Percentiles rank a stretch among this genome's conserved stretches.
Evolutionary conservation across 2,329 filamentous ascomycete species (phyloP).

Genomic region (Aspergillus sp.): DNA sequence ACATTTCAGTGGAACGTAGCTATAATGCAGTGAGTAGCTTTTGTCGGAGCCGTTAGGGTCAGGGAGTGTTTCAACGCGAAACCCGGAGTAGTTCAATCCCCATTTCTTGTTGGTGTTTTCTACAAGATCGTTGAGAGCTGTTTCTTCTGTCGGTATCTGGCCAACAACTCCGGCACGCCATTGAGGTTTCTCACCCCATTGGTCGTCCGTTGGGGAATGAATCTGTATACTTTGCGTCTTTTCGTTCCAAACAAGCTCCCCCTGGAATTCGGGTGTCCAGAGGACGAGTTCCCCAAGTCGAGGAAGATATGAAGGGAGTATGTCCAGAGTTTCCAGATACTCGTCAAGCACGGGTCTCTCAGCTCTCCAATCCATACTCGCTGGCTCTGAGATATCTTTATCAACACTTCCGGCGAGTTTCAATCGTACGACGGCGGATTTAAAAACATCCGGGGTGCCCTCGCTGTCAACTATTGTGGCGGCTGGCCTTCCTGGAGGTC

Average conservation of each 20-base stretch:
- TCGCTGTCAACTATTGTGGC: conserved; percentile 45
- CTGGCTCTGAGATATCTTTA: conserved; percentile 47
- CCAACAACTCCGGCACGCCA: conserved; percentile 61
- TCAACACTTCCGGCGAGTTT: conserved; percentile 43
- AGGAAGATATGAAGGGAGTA: conserved; percentile 53
- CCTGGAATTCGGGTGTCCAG: conserved; percentile 43
- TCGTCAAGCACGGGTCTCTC: conserved; percentile 46
- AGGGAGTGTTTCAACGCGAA: conserved; percentile 58
- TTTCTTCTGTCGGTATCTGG: conserved; percentile 49
- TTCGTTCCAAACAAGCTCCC: conserved; percentile 39
- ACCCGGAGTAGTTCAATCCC: conserved; percentile 52
- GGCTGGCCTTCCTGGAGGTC: neutral
- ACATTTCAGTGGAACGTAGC: conserved; percentile 54
- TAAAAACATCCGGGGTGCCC: conserved; percentile 55
- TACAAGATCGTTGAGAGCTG: conserved; percentile 48
- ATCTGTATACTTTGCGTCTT: conserved; percentile 30
- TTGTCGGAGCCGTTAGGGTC: conserved; percentile 54
- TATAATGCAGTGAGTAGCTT: conserved; percentile 52
- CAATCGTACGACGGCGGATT: conserved; percentile 50
- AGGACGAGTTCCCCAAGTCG: conserved; percentile 59
- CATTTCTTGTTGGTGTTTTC: conserved; percentile 38
- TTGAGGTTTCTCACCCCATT: conserved; percentile 39
- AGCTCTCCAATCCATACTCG: conserved; percentile 58
- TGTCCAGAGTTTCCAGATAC: conserved; percentile 42
- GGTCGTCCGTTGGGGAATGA: conserved; percentile 32